A percentile compares a stretch with the other conserved stretches of the same genome.
Evolutionary conservation across 371 early-diverging fungal species (phyloP).

Genomic region (Chytridiales sp.): DNA sequence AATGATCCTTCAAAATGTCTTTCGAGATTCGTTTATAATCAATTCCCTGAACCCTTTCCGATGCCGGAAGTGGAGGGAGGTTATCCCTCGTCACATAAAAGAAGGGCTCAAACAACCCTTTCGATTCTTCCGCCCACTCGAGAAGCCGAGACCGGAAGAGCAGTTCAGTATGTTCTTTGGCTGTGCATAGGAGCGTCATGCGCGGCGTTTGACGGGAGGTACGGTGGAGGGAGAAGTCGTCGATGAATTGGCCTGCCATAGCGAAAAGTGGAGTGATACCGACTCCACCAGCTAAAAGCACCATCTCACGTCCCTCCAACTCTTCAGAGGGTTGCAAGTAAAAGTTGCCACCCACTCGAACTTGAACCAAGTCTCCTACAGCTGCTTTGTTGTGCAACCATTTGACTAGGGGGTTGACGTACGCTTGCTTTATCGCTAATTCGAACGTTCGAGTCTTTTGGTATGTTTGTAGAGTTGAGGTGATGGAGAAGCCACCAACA

Average conservation of each 20-base stretch:
- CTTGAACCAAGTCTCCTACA: slow-evolving; percentile 6
- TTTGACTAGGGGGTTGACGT: slow-evolving; percentile 27
- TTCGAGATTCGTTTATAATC: background rate
- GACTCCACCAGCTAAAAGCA: slow-evolving; percentile 15
- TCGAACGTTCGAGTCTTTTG: background rate
- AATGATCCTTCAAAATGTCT: background rate
- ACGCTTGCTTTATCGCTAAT: slow-evolving; percentile 26
- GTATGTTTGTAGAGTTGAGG: slow-evolving; percentile 4
- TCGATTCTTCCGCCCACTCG: background rate
- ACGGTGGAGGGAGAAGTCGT: too few species aligned
- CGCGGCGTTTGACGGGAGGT: background rate
- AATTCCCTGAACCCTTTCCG: background rate
- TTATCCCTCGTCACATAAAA: background rate
- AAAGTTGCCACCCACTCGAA: slow-evolving; percentile 25
- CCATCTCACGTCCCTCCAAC: too few species aligned
- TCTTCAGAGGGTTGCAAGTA: slow-evolving; percentile 15
- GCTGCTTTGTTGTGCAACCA: slow-evolving; percentile 15
- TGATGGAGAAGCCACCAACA: slow-evolving; percentile 15
- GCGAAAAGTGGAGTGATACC: slow-evolving; percentile 11
- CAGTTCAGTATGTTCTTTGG: background rate
- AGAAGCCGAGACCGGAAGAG: slow-evolving; percentile 1
- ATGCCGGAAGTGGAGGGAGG: background rate
- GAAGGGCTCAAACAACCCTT: background rate
- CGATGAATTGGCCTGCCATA: slow-evolving; percentile 8
- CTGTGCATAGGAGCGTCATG: slow-evolving; percentile 3